These are phyloP conservation scores for Graphiopsis chlorocephala DNA, from an alignment of 2,329 filamentous ascomycete genomes.

Conservation along the genomic window DNA sequence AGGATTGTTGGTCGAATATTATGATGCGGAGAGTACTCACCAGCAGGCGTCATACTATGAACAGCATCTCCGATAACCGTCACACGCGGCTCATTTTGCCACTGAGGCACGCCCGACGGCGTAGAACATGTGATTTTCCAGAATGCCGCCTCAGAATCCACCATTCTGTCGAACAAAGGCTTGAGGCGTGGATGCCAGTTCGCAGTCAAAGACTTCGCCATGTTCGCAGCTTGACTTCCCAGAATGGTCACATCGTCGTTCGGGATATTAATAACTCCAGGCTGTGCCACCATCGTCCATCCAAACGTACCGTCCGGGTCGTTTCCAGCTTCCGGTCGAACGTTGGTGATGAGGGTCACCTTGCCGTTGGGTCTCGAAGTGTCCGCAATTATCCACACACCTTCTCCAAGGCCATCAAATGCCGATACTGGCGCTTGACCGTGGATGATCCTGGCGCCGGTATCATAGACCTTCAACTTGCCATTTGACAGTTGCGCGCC, in stretches of 20 bases:
- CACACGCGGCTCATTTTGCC: constrained; percentile 57
- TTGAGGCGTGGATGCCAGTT: constrained; percentile 57
- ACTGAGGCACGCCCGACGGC: constrained; percentile 58
- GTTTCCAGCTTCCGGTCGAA: constrained; percentile 59
- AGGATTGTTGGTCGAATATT: not conserved
- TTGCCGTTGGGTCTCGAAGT: constrained; percentile 45
- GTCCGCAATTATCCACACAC: constrained; percentile 59
- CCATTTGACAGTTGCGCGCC: constrained; percentile 59
- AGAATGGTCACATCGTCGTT: constrained; percentile 60
- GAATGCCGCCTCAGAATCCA: constrained; percentile 57
- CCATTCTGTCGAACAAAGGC: constrained; percentile 59
- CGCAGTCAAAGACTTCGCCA: constrained; percentile 54
- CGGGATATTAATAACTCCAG: constrained; percentile 57
- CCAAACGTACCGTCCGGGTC: constrained; percentile 57
- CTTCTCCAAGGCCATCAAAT: constrained; percentile 61
- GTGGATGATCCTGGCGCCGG: constrained; percentile 62
- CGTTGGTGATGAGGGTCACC: constrained; percentile 62
- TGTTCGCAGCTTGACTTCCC: constrained; percentile 55
- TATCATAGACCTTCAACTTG: constrained; percentile 61
- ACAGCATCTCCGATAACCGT: constrained; percentile 59
- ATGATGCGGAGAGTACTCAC: not conserved
- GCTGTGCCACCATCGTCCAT: constrained; percentile 61
- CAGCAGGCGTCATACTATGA: constrained; percentile 56
- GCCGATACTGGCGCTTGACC: constrained; percentile 62
- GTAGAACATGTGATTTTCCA: constrained; percentile 66